Base-by-base conservation (phyloP, 2,329 filamentous ascomycete species). In the Fusarium lateritium region DNA sequence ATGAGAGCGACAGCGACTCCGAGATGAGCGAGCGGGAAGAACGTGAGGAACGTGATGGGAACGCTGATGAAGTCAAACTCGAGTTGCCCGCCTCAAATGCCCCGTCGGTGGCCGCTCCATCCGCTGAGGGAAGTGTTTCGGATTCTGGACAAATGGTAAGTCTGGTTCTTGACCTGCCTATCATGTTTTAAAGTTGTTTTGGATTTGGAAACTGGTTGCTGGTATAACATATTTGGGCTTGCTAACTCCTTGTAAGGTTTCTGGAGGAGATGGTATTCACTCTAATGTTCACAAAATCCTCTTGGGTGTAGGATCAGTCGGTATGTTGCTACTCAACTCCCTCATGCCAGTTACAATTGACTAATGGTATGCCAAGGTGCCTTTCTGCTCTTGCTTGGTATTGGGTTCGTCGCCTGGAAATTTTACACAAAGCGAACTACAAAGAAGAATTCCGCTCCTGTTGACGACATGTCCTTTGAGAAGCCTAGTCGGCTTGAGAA, bases 321-420 rank as follows among this genome's bases (percentile, higher is more conserved):
- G 71, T 73, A 70, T 43, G 66, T 65, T 43, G 19, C 24, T 22
- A n/a, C 42, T 24, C 21, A 50, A 26, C 17, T 21, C 28, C 10
- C 19, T 7, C 9, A 39, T 36, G 28, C 13, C 17, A 15, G 19
- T 22, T 50, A 40, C 26, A 24, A 17, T 21, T 33, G 21, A 38
- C 56, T 73, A 26, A 73, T 15, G 19, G 2, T 26, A 22, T 22
- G 17, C 40, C 10, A 28, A 73, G 72, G 66, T 4, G 73, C 49
- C 9, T 65, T 74, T 34, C 55, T 74, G 17, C 47, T 75, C 19
- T 47, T 75, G 26, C 40, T 70, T 14, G 71, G 69, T 13, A 62
- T 75, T n/a, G 62, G 56, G 7, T 62, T 75, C 43, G 58, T 75
- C 24, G 51, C 50, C n/a, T 75, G 71, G 71, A 75, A 74, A 17